Percentiles rank a stretch among this genome's conserved stretches.
phyloP scores from a whole-genome alignment of 345 rosid species.

The Dovyalis caffra region DNA sequence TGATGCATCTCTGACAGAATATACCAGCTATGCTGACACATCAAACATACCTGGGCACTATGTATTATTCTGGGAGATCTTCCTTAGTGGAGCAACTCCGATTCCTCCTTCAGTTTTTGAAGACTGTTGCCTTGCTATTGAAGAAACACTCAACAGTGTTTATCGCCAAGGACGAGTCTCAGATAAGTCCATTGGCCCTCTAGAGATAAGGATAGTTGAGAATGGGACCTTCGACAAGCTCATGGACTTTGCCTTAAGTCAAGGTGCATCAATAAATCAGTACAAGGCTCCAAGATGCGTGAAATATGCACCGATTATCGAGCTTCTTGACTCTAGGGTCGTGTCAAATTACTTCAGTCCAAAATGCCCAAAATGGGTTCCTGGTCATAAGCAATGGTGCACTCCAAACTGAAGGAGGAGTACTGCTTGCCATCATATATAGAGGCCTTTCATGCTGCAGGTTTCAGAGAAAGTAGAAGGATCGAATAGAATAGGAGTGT shows the following conservation, averaged over 20 bases:
- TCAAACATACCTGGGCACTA: constrained; percentile 15
- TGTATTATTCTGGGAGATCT: constrained; percentile 21
- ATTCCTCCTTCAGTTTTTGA: constrained; percentile 18
- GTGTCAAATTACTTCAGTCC: constrained; percentile 12
- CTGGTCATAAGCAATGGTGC: constrained; percentile 15
- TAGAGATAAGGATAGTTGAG: constrained; percentile 17
- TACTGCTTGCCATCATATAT: not conserved
- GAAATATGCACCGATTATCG: constrained; percentile 18
- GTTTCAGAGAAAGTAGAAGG: not conserved
- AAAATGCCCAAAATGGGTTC: constrained; percentile 22
- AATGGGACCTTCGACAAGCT: constrained; percentile 19
- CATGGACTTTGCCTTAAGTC: constrained; percentile 20
- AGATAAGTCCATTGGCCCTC: constrained; percentile 16
- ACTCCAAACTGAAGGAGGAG: not conserved
- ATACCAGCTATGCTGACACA: constrained; percentile 32
- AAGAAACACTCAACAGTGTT: constrained; percentile 21
- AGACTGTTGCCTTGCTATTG: constrained; percentile 16
- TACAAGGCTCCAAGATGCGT: constrained; percentile 28
- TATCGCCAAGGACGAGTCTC: constrained; percentile 20
- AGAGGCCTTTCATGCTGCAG: not conserved
- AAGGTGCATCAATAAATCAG: constrained; percentile 26
- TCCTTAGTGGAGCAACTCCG: not conserved
- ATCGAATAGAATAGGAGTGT: not conserved
- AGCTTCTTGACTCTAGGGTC: constrained; percentile 18
- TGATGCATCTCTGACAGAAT: constrained; percentile 4